A percentile compares a stretch with the other conserved stretches of the same genome.
phyloP scores from a whole-genome alignment of 768 basidiomycete species.

The Trametes cingulata region DNA sequence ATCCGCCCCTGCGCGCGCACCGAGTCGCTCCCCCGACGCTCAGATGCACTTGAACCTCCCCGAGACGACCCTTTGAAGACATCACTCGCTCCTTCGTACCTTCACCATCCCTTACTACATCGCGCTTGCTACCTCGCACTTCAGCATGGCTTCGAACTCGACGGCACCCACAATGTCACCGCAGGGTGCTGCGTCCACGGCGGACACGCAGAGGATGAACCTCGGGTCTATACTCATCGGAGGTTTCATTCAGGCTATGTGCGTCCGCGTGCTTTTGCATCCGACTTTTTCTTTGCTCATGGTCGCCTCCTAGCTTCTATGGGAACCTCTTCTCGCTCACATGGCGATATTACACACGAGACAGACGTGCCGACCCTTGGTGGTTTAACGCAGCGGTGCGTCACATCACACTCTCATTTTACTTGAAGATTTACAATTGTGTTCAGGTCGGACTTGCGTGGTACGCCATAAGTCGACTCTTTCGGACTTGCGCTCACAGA shows the following conservation, averaged over 20 bases:
- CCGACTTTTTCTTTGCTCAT: background rate
- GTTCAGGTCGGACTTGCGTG: background rate
- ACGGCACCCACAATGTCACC: too few relatives aligned
- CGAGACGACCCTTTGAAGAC: too few relatives aligned
- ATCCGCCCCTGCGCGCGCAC: background rate
- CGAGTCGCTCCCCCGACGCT: background rate
- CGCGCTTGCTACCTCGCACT: too few relatives aligned
- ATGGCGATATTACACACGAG: background rate
- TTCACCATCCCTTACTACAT: background rate
- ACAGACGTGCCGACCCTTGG: background rate
- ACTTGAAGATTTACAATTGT: background rate
- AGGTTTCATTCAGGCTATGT: background rate
- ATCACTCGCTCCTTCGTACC: background rate
- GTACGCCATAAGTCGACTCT: background rate
- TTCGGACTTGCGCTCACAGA: background rate
- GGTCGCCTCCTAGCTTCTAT: background rate
- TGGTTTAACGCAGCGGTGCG: background rate
- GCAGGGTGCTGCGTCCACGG: background rate
- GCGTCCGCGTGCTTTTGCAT: background rate
- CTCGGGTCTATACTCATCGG: background rate
- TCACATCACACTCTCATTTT: background rate
- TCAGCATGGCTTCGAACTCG: too few relatives aligned
- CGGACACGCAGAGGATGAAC: background rate
- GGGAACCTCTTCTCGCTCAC: background rate
- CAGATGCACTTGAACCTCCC: background rate